phyloP scores from a whole-genome alignment of 495 filamentous ascomycete genomes.

The Aspergillus campestris region DNA sequence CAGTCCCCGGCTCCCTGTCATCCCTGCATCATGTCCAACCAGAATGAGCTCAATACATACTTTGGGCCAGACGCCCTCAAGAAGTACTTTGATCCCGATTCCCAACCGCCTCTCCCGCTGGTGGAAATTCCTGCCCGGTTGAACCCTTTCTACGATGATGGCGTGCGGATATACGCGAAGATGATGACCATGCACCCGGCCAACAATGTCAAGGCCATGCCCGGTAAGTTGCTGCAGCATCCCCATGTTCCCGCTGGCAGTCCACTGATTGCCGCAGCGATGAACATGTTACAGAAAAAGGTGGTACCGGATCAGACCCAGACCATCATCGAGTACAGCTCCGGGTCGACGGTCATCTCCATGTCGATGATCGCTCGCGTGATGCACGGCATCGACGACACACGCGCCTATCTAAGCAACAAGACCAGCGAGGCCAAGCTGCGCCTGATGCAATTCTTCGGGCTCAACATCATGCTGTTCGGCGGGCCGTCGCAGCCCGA shows the following conservation, averaged over 20 bases:
- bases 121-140: slow-evolving; percentile 49
- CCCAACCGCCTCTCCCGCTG: slow-evolving; percentile 46
- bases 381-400: slow-evolving; percentile 44
- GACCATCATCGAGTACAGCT: slow-evolving; percentile 53
- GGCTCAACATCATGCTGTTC: slow-evolving; percentile 47
- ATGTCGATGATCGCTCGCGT: slow-evolving; percentile 49
- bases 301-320: slow-evolving; percentile 36
- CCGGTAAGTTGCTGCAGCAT: slow-evolving; percentile 31
- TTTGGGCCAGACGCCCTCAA: slow-evolving; percentile 44
- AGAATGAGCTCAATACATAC: slow-evolving; percentile 46
- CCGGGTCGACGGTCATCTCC: slow-evolving; percentile 54
- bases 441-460: slow-evolving; percentile 51
- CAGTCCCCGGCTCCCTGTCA: too few species aligned
- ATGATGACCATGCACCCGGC: slow-evolving; percentile 55
- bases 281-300: slow-evolving; percentile 45
- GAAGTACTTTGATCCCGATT: slow-evolving; percentile 51
- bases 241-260: too few species aligned
- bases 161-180: slow-evolving; percentile 55
- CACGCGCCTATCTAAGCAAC: slow-evolving; percentile 50
- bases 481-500: slow-evolving; percentile 52
- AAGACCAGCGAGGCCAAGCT: slow-evolving; percentile 49
- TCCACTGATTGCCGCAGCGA: slow-evolving; percentile 22
- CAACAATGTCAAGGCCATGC: slow-evolving; percentile 56
- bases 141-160: slow-evolving; percentile 49
- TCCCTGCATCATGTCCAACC: slow-evolving; percentile 22